A percentile compares a stretch with the other conserved stretches of the same genome.
phyloP scores from a whole-genome alignment of 768 basidiomycete genomes.

The Leccinum imitatum region DNA sequence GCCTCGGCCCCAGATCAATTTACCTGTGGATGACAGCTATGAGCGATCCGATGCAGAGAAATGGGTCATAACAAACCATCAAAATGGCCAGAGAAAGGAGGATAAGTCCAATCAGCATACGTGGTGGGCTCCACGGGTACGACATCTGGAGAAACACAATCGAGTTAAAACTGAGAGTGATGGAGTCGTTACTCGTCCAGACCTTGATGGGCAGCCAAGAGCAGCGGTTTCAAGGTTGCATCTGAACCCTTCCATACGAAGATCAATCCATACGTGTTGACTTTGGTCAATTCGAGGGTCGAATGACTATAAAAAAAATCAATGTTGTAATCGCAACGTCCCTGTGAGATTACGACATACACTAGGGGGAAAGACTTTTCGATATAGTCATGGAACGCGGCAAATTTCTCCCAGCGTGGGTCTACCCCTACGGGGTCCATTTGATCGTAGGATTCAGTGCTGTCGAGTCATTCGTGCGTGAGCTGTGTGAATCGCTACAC shows the following conservation, averaged over 20 bases:
- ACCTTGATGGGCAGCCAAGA: conserved; percentile 59
- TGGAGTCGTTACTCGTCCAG: not conserved
- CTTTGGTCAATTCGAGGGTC: conserved; percentile 49
- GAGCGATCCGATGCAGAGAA: not conserved
- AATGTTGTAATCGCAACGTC: not conserved
- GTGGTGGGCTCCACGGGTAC: conserved; percentile 64
- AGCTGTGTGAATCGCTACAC: not conserved
- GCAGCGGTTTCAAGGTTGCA: conserved; percentile 52
- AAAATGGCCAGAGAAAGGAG: conserved; percentile 62
- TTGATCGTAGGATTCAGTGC: conserved; percentile 52
- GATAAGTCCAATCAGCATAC: conserved; percentile 54
- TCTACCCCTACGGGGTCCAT: conserved; percentile 50
- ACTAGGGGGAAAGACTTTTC: conserved; percentile 57
- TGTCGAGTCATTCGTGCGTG: conserved; percentile 20
- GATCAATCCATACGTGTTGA: conserved; percentile 63
- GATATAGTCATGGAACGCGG: conserved; percentile 56
- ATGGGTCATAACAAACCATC: conserved; percentile 40
- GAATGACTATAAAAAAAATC: conserved; percentile 40
- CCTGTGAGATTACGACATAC: conserved; percentile 33
- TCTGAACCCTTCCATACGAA: conserved; percentile 56
- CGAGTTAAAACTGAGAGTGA: not conserved
- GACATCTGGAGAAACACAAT: conserved; percentile 45
- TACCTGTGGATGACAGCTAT: conserved; percentile 22
- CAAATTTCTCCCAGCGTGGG: conserved; percentile 55
- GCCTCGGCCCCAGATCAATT: conserved; percentile 51